phyloP scores from a whole-genome alignment of 176 grass and related monocot genomes.

The Eleusine indica region DNA sequence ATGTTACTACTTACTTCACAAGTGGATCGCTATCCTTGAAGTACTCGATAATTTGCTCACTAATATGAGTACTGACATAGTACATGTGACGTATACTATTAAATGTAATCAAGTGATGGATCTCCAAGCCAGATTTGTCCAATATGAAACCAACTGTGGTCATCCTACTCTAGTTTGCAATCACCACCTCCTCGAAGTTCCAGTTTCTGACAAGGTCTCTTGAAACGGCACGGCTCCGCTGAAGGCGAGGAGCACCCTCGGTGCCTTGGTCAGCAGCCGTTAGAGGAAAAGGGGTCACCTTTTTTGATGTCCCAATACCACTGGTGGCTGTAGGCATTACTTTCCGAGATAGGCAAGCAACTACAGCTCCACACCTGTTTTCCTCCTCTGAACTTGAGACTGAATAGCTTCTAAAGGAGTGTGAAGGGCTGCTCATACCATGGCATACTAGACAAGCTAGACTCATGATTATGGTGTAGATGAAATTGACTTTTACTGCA shows the following conservation, averaged over 20 bases:
- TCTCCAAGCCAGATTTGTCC: constrained; percentile 31
- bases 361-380: constrained; percentile 55
- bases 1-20: not conserved
- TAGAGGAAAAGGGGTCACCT: constrained; percentile 71
- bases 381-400: constrained; percentile 81
- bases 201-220: constrained; percentile 89
- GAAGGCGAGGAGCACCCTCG: constrained; percentile 62
- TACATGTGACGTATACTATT: constrained; percentile 39
- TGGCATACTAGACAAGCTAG: constrained; percentile 80
- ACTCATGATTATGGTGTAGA: constrained; percentile 53
- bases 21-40: constrained; percentile 6
- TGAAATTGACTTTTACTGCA: constrained; percentile 31
- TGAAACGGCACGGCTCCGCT: constrained; percentile 76
- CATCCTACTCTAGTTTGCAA: constrained; percentile 54
- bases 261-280: constrained; percentile 50
- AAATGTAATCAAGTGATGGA: constrained; percentile 47
- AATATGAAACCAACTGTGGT: constrained; percentile 11
- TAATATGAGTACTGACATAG: constrained; percentile 11
- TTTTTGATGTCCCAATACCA: constrained; percentile 62
- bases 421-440: constrained; percentile 77
- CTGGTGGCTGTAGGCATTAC: constrained; percentile 40
- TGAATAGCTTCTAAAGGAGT: constrained; percentile 88
- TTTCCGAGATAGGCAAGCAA: constrained; percentile 66
- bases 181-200: constrained; percentile 83
- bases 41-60: not conserved